Evolutionary conservation across 768 basidiomycete genomes (phyloP), one percentile per base, ranked within the genome.

Genomic region (Mycena belliarum): DNA sequence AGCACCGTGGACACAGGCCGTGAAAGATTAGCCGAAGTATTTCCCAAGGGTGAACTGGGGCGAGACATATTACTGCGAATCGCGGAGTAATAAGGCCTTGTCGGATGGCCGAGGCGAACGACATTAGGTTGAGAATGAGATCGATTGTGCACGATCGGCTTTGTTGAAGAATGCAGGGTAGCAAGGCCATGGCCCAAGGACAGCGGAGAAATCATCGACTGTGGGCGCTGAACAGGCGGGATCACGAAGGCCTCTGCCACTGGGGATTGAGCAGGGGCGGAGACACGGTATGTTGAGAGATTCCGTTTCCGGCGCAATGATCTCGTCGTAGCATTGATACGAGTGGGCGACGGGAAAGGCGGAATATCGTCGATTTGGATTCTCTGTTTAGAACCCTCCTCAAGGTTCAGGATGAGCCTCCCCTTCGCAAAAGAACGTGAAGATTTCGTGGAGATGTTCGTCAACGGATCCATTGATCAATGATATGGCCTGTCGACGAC

Each of bases 81-180:
- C 47, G 77, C 82, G 23, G 77, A 75, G 66, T 84, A 84, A 63
- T 82, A 82, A 14, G 82, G 83, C 20, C 83, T 73, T 49, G 69
- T 77, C 12, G 82, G 82, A 59, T 80, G 80, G 1, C 82, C 82
- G 26, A 84, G 69, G 9, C 77, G 79, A 48, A 72, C 69, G 40
- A 72, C 65, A 21, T 63, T 56, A 38, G 67, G 66, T 29, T 70
- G 68, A 5, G 69, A 71, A 26, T 66, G 54, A 20, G 67, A 61
- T 32, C 66, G 68, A 15, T 58, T 45, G 37, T 68, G 69, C 20
- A 26, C 52, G 29, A 25, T 32, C 43, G 55, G 18, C 32, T 45
- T 41, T 29, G 49, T 24, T 35, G 48, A 55, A 45, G 58, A 62
- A 59, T 25, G 65, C 63, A 59, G 61, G 61, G 48, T 57, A 38